phyloP scores from a whole-genome alignment of 1,284 basidiomycete species.

The Erythrobasidium hasegawianum region DNA sequence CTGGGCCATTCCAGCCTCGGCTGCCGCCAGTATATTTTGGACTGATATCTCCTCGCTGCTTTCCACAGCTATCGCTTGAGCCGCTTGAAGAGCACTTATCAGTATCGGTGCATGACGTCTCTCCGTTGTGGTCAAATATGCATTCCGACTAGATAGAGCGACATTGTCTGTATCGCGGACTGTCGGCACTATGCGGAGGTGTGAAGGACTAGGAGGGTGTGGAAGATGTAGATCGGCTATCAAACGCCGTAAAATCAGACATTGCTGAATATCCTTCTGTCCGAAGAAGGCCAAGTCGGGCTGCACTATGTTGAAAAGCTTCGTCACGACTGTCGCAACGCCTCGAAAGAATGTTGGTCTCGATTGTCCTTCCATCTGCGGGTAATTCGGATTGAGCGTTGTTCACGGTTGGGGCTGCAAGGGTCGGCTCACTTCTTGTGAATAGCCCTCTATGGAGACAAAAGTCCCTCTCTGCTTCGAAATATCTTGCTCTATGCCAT shows the following conservation, averaged over 20 bases:
- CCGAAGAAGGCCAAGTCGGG: slow-evolving; percentile 92
- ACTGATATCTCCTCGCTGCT: slow-evolving; percentile 39
- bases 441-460: slow-evolving; percentile 80
- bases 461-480: slow-evolving; percentile 77
- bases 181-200: slow-evolving; percentile 78
- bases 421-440: slow-evolving; percentile 14
- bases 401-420: no score
- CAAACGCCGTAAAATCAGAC: slow-evolving; percentile 76
- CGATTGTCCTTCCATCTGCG: slow-evolving; percentile 75
- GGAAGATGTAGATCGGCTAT: slow-evolving; percentile 74
- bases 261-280: slow-evolving; percentile 98
- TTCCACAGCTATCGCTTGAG: slow-evolving; percentile 56
- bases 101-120: slow-evolving; percentile 67
- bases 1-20: slow-evolving; percentile 40
- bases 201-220: slow-evolving; percentile 62
- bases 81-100: slow-evolving; percentile 63
- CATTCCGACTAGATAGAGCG: slow-evolving; percentile 87
- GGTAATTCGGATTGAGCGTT: no score
- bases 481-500: slow-evolving; percentile 77
- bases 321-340: slow-evolving; percentile 90
- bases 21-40: slow-evolving; percentile 23
- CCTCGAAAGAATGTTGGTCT: slow-evolving; percentile 92
- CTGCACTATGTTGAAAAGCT: slow-evolving; percentile 90
- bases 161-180: slow-evolving; percentile 62
- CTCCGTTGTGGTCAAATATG: slow-evolving; percentile 70